phyloP scores from a whole-genome alignment of 1,284 basidiomycete genomes.

The Fistulinella cinereoalba region DNA sequence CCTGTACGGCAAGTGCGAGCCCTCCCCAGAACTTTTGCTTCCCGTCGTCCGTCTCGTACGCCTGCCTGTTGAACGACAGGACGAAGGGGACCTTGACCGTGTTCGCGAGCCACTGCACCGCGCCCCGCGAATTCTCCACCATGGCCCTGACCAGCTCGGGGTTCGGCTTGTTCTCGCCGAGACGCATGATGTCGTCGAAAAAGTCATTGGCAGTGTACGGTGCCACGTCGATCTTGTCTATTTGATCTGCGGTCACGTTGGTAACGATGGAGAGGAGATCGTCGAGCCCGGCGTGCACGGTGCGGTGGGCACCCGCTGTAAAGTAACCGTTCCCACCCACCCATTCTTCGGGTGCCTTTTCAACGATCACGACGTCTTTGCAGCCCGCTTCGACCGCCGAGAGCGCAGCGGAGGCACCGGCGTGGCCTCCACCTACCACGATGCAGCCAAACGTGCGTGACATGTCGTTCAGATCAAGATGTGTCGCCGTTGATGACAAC shows the following conservation, averaged over 20 bases:
- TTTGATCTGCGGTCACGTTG: slow-evolving; percentile 45
- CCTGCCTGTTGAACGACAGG: slow-evolving; percentile 64
- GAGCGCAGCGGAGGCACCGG: slow-evolving; percentile 62
- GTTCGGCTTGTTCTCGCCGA: slow-evolving; percentile 50
- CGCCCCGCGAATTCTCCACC: slow-evolving; percentile 53
- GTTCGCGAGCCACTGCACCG: slow-evolving; percentile 54
- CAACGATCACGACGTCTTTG: slow-evolving; percentile 57
- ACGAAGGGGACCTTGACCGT: slow-evolving; percentile 51
- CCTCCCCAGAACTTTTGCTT: slow-evolving; percentile 69
- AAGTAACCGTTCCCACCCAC: slow-evolving; percentile 69
- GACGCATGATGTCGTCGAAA: slow-evolving; percentile 55
- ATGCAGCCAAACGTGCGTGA: slow-evolving; percentile 47
- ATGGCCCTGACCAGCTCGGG: slow-evolving; percentile 47
- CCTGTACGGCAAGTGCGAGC: slow-evolving; percentile 54
- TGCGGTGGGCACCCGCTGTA: slow-evolving; percentile 65
- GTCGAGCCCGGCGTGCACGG: slow-evolving; percentile 53
- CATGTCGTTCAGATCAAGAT: too few species aligned
- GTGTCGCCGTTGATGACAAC: too few species aligned
- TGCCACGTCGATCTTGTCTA: slow-evolving; percentile 51
- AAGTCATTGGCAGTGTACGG: slow-evolving; percentile 57
- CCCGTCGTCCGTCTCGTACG: slow-evolving; percentile 55
- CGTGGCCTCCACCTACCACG: slow-evolving; percentile 66
- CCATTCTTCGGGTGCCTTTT: slow-evolving; percentile 64
- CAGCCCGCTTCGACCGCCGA: slow-evolving; percentile 58
- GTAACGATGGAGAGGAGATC: slow-evolving; percentile 56